Percentiles rank a stretch among this genome's conserved stretches.
phyloP scores from a whole-genome alignment of 352 stramenopile genomes.

The Discostella stelligera region DNA sequence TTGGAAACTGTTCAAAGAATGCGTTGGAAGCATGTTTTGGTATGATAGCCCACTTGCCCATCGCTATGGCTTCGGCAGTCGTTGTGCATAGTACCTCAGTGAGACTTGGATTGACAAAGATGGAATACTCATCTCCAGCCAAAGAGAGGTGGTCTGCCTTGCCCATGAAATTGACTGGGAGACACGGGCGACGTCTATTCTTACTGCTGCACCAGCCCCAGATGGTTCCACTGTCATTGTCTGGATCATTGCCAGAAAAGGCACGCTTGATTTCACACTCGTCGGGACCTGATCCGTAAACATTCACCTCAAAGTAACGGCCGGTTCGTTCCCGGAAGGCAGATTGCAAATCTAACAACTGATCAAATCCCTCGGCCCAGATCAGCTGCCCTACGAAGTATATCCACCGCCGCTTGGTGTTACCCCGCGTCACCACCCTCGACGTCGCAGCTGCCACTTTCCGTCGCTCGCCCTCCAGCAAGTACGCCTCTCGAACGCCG shows the following conservation, averaged over 20 bases:
- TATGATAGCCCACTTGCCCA: constrained; percentile 86
- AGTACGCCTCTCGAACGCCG: constrained; percentile 75
- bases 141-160: constrained; percentile 50
- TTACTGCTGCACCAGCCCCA: background rate
- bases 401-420: constrained; percentile 20
- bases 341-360: constrained; percentile 74
- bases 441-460: background rate
- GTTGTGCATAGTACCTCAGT: constrained; percentile 86
- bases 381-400: constrained; percentile 87
- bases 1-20: constrained; percentile 86
- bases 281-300: constrained; percentile 83
- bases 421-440: background rate
- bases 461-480: constrained; percentile 39
- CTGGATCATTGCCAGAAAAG: constrained; percentile 38
- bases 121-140: constrained; percentile 55
- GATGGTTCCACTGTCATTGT: constrained; percentile 3
- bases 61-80: constrained; percentile 84
- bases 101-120: constrained; percentile 85
- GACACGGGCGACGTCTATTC: constrained; percentile 12
- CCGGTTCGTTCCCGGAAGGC: constrained; percentile 55
- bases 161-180: constrained; percentile 41
- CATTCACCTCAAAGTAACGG: constrained; percentile 72
- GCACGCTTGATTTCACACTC: constrained; percentile 63
- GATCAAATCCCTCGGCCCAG: constrained; percentile 84
- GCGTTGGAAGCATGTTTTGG: constrained; percentile 83